Evolutionary conservation across 1,284 basidiomycete species (phyloP).

Genomic region (Porodaedalea pini): DNA sequence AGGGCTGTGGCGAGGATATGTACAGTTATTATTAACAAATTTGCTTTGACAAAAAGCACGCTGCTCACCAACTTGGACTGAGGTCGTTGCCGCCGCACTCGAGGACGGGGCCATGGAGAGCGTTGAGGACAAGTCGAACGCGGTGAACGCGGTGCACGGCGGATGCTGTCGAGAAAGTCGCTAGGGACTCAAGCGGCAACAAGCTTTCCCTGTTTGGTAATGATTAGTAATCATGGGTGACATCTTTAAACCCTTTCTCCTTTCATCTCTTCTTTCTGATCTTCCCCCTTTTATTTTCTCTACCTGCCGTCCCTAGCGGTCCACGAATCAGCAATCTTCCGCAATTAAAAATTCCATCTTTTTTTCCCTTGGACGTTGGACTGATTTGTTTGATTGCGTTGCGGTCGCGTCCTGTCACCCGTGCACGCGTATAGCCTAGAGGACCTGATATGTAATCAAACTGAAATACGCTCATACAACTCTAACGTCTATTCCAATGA

Average conservation of each 20-base stretch:
- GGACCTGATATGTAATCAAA: too few species aligned
- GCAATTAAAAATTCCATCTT: background rate
- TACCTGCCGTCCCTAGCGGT: background rate
- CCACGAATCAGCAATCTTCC: background rate
- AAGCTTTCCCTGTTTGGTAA: background rate
- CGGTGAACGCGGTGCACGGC: background rate
- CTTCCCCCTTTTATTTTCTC: background rate
- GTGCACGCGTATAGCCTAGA: background rate
- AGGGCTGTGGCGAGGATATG: slow-evolving; percentile 57
- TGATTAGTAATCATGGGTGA: slow-evolving; percentile 6
- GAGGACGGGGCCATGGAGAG: slow-evolving; percentile 63
- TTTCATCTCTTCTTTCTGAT: slow-evolving; percentile 1
- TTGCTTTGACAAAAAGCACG: background rate
- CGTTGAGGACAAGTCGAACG: slow-evolving; percentile 21
- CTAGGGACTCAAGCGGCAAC: background rate
- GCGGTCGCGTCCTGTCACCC: background rate
- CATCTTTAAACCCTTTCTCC: background rate
- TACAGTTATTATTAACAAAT: background rate
- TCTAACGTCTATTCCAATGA: too few species aligned
- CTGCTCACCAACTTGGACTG: slow-evolving; percentile 80
- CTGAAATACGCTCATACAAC: too few species aligned
- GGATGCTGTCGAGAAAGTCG: slow-evolving; percentile 11
- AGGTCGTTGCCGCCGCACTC: slow-evolving; percentile 61
- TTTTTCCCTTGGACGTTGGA: background rate
- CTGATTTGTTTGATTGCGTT: background rate